These are phyloP conservation scores for Remersonia thermophila DNA, from an alignment of 2,329 filamentous ascomycete genomes.

Conservation along the genomic window DNA sequence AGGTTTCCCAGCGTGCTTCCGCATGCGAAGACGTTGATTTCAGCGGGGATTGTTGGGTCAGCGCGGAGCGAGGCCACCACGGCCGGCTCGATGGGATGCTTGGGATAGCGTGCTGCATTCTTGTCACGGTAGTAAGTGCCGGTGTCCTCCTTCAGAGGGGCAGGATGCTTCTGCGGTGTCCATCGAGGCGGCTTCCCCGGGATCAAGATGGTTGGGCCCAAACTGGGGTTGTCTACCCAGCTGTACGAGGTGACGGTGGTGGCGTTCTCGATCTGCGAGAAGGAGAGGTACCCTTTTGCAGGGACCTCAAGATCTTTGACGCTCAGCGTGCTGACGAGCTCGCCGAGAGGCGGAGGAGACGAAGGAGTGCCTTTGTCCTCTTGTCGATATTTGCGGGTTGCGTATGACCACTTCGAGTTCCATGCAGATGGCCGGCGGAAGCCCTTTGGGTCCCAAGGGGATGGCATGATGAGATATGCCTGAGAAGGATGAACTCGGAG, in stretches of 20 bases:
- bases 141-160: conserved; percentile 29
- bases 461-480: too few relatives aligned
- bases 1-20: conserved; percentile 50
- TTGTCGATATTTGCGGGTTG: not conserved
- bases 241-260: conserved; percentile 24
- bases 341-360: conserved; percentile 9
- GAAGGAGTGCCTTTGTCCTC: not conserved
- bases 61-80: conserved; percentile 26
- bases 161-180: conserved; percentile 28
- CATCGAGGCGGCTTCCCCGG: conserved; percentile 38
- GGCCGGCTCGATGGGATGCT: conserved; percentile 38
- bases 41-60: conserved; percentile 23
- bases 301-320: conserved; percentile 10
- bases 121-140: conserved; percentile 41
- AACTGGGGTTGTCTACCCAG: conserved; percentile 20
- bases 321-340: conserved; percentile 10
- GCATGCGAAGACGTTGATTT: conserved; percentile 47
- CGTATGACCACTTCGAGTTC: too few relatives aligned
- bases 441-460: too few relatives aligned
- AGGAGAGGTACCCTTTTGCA: conserved; percentile 7
- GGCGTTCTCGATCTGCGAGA: conserved; percentile 16
- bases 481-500: too few relatives aligned
- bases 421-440: too few relatives aligned
- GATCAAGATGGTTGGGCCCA: conserved; percentile 16
- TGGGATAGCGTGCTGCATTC: conserved; percentile 38